These are phyloP conservation scores for Leccinum ochraceum DNA, from an alignment of 768 basidiomycete genomes.

Conservation along the genomic window DNA sequence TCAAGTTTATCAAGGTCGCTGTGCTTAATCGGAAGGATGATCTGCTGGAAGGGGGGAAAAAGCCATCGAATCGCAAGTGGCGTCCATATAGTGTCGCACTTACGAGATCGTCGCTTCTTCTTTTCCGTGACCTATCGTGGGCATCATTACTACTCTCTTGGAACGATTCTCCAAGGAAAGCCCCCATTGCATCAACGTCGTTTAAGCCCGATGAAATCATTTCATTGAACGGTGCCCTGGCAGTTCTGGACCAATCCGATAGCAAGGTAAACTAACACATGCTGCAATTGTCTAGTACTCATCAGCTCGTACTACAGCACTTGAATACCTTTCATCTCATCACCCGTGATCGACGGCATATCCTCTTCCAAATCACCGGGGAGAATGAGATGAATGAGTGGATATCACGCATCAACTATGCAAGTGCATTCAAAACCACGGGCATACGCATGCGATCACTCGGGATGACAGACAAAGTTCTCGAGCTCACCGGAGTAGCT, in stretches of 20 bases:
- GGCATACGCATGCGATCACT: constrained; percentile 79
- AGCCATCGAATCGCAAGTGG: constrained; percentile 83
- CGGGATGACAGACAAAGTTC: constrained; percentile 66
- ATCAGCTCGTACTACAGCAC: constrained; percentile 39
- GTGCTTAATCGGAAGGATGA: constrained; percentile 84
- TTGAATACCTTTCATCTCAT: constrained; percentile 75
- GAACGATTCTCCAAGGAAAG: constrained; percentile 37
- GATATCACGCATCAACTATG: constrained; percentile 93
- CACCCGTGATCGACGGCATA: constrained; percentile 75
- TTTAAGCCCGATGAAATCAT: constrained; percentile 86
- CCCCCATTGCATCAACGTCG: constrained; percentile 41
- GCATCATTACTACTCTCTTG: constrained; percentile 47
- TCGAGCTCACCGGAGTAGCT: constrained; percentile 79
- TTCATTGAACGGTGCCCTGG: constrained; percentile 74
- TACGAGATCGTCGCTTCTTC: constrained; percentile 87
- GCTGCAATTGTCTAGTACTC: background rate
- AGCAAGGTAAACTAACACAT: constrained; percentile 55
- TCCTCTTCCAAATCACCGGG: constrained; percentile 72
- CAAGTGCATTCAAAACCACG: constrained; percentile 85
- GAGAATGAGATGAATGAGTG: constrained; percentile 83
- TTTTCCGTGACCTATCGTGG: constrained; percentile 78
- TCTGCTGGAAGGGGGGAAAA: constrained; percentile 71
- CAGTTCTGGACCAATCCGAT: constrained; percentile 78
- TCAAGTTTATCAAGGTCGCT: constrained; percentile 82
- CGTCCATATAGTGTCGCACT: constrained; percentile 80